These are phyloP conservation scores for Erodium maritimum DNA, from an alignment of 345 rosid genomes.

Conservation along the genomic window DNA sequence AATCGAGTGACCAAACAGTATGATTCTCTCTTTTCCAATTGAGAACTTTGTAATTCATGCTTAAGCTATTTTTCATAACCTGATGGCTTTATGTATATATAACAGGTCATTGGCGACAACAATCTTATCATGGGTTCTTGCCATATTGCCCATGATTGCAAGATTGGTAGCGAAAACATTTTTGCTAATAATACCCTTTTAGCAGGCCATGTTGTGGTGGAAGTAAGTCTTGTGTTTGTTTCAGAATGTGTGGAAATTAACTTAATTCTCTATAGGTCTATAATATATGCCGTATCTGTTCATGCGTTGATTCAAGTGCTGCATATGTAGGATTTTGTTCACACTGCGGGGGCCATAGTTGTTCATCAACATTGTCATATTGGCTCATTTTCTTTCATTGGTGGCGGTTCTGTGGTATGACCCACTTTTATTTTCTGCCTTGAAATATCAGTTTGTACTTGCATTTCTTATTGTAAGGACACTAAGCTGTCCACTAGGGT, in stretches of 20 bases:
- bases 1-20: conserved; percentile 60
- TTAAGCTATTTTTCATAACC: conserved; percentile 2
- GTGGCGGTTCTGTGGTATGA: conserved; percentile 91
- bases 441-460: not conserved
- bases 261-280: not conserved
- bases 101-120: conserved; percentile 71
- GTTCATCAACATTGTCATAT: conserved; percentile 85
- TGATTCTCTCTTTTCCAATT: conserved; percentile 2
- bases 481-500: not conserved
- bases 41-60: not conserved
- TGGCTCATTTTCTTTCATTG: conserved; percentile 71
- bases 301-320: conserved; percentile 21
- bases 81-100: conserved; percentile 6
- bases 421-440: conserved; percentile 8
- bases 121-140: conserved; percentile 97
- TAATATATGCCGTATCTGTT: conserved; percentile 5
- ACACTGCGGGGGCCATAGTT: conserved; percentile 72
- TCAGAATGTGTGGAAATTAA: not conserved
- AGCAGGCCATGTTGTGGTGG: conserved; percentile 82
- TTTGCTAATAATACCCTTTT: conserved; percentile 80
- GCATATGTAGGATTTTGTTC: conserved; percentile 52
- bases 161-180: conserved; percentile 73
- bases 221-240: conserved; percentile 38
- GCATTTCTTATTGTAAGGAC: not conserved
- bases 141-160: conserved; percentile 94